These are phyloP conservation scores for Rhodosporidiobolus odoratus DNA, from an alignment of 768 basidiomycete species.

Conservation along the genomic window DNA sequence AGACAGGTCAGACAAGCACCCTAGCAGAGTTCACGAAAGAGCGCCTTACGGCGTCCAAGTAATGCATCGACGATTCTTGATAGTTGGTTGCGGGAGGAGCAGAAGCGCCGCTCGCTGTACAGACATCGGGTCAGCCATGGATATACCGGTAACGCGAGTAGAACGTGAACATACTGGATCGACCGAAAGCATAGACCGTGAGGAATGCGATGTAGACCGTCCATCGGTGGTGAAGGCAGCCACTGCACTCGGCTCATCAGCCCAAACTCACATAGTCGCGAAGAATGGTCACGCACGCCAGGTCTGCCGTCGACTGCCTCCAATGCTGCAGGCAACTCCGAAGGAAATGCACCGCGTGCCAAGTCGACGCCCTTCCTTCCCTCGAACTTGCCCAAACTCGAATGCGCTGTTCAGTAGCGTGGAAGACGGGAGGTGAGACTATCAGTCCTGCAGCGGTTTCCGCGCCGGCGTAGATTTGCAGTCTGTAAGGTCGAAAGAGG, in stretches of 20 bases:
- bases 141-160: no score
- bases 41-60: conserved; percentile 32
- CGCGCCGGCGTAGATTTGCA: conserved; percentile 41
- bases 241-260: no score
- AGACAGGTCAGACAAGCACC: neutral
- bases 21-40: no score
- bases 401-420: conserved; percentile 33
- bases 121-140: neutral
- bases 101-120: conserved; percentile 14
- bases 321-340: conserved; percentile 31
- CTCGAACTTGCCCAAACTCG: conserved; percentile 24
- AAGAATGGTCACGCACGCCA: conserved; percentile 14
- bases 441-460: conserved; percentile 35
- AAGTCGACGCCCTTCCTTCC: conserved; percentile 34
- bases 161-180: conserved; percentile 10
- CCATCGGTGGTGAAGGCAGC: conserved; percentile 36
- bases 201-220: conserved; percentile 39
- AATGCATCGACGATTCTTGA: conserved; percentile 30
- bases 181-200: conserved; percentile 33
- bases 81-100: conserved; percentile 6
- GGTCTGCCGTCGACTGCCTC: conserved; percentile 28
- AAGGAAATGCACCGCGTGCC: conserved; percentile 41
- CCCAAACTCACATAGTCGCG: no score
- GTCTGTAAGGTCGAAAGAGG: neutral
- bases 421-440: conserved; percentile 31